Evolutionary conservation across 1,284 basidiomycete species (phyloP), one percentile per base, ranked within the genome.

Genomic region (Abortiporus biennis): DNA sequence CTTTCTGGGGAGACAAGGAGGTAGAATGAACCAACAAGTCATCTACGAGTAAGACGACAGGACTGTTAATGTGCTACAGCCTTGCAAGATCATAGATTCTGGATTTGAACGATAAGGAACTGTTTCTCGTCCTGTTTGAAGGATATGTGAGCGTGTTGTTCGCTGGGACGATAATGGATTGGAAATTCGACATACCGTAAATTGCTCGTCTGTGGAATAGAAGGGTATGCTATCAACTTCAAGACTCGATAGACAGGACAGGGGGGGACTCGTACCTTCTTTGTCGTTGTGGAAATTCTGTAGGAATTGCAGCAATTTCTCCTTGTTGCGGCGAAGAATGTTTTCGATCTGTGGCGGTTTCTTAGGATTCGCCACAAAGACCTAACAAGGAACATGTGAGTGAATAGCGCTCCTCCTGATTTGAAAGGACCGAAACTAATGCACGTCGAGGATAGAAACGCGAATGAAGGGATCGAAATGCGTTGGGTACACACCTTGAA

Each of bases 281-380:
- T 96, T 96, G 62, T 99, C 95, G 59, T 96, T 98, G 62, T 98
- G 95, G 72, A 99, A 99, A 46, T 80, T 80, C 61, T 84, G 84
- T 46, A 99, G 67, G 69, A 98, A 99, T 4, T 72, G 69, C 31
- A 99, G 71, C 11, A 99, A 69, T 57, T 96, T 94, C 15, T 96
- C 92, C 69, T 92, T 92, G 67, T 99, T 99, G 51, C 95, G 69
- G 45, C 88, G 72, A 11, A 99, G 72, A 48, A 99, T 99, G 23
- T 67, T 69, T 56, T 95, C 93, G 48, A 99, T 97, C 56, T 93
- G 88, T 22, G 89, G 80, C 6, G 95, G 94, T 63, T 99, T 99
- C 78, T 97, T 96, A 17, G 95, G 95, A 60, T 99, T 99, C 31
- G 96, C 95, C 27, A 99, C 95, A 57, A 99, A 99, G 4, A 97